Percentiles rank a stretch among this genome's conserved stretches.
Conservation (phyloP, 371 early-diverging fungal species). For the Rhizopus delemar region DNA sequence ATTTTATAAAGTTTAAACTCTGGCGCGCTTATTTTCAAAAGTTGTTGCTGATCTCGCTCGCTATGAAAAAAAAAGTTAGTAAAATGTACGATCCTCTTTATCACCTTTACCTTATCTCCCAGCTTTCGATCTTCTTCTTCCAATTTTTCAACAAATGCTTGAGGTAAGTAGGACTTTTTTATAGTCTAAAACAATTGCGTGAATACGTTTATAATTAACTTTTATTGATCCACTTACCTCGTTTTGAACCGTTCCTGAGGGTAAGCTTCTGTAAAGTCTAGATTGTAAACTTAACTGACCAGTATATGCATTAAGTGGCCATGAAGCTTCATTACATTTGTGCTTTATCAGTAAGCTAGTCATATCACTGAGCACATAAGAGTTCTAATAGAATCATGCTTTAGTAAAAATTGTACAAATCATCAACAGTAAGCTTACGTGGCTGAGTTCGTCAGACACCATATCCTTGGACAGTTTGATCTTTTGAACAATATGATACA, state of each 20-base stretch:
- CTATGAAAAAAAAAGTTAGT: background rate
- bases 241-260: conserved; percentile 37
- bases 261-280: conserved; percentile 56
- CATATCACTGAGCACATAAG: conserved; percentile 84
- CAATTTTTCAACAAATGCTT: conserved; percentile 19
- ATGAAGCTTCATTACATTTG: conserved; percentile 63
- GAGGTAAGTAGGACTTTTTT: conserved; percentile 47
- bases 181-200: conserved; percentile 27
- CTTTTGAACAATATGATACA: conserved; percentile 75
- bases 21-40: conserved; percentile 4
- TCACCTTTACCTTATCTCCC: conserved; percentile 20
- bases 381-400: conserved; percentile 47
- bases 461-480: conserved; percentile 79
- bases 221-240: conserved; percentile 37
- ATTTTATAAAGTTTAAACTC: conserved; percentile 3
- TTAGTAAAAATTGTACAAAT: background rate
- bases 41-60: conserved; percentile 5
- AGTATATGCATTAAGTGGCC: conserved; percentile 73
- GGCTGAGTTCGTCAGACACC: conserved; percentile 40
- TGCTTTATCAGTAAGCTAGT: conserved; percentile 77
- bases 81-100: no score
- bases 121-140: conserved; percentile 21
- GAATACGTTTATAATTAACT: background rate
- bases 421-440: conserved; percentile 41
- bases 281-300: conserved; percentile 62